Percentiles rank a stretch among this genome's conserved stretches.
These are phyloP conservation scores for Macrocybe sp. DNA, from an alignment of 1,284 basidiomycete genomes.

Conservation along the genomic window DNA sequence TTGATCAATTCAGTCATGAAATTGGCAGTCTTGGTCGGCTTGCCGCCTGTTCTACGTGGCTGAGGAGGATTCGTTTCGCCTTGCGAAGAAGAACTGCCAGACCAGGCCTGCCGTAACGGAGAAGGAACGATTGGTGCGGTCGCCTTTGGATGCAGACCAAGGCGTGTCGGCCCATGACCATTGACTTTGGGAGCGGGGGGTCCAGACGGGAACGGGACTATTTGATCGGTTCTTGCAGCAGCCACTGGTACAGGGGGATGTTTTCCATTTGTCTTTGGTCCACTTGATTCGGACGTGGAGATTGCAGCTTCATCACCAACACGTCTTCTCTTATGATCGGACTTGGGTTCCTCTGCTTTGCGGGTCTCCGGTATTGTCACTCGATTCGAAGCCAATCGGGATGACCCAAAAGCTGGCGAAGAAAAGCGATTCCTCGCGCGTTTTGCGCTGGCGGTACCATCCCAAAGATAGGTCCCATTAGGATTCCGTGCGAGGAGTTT, in stretches of 20 bases:
- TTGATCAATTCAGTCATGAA: constrained; percentile 65
- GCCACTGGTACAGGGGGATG: constrained; percentile 17
- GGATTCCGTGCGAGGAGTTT: constrained; percentile 63
- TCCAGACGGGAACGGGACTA: constrained; percentile 19
- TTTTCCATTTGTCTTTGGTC: constrained; percentile 7
- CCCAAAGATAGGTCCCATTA: constrained; percentile 64
- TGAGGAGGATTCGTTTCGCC: constrained; percentile 24
- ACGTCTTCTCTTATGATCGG: constrained; percentile 57
- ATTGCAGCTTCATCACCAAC: constrained; percentile 40
- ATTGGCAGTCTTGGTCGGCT: constrained; percentile 56
- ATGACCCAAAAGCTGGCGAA: constrained; percentile 60
- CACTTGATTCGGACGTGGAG: constrained; percentile 26
- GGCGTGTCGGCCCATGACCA: constrained; percentile 28
- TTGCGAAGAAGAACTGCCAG: constrained; percentile 33
- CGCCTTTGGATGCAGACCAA: constrained; percentile 44
- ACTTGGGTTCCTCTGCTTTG: constrained; percentile 33
- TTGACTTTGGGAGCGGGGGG: constrained; percentile 22
- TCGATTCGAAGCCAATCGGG: constrained; percentile 35
- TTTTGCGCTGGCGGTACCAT: constrained; percentile 64
- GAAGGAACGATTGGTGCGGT: constrained; percentile 61
- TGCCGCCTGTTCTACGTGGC: constrained; percentile 20
- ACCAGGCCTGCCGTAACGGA: constrained; percentile 65
- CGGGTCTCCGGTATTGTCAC: constrained; percentile 33
- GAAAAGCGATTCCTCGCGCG: constrained; percentile 55
- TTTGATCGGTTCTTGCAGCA: constrained; percentile 16